Evolutionary conservation across 2,329 filamentous ascomycete genomes (phyloP), one percentile per base, ranked within the genome.

Genomic region (Gnomoniopsis sp.): DNA sequence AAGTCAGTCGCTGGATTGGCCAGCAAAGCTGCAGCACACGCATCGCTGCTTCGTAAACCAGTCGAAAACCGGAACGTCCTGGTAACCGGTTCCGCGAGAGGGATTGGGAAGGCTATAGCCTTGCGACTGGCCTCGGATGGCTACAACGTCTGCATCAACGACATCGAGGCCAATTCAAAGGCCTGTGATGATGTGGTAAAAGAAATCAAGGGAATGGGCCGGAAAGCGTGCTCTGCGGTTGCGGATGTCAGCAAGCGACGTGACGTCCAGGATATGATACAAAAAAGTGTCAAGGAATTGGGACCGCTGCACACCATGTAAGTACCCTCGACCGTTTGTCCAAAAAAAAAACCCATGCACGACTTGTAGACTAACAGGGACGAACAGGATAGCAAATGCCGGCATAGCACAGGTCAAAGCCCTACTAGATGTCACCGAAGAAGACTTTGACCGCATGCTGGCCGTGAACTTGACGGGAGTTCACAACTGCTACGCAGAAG

Each of bases 111-210:
- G 65, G 79, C 83, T 21, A 86, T 88, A 55, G 86, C 85, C 19
- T 72, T 87, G 8, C 83, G 86, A 2, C 77, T 89, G 17, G 86
- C 86, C 6, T 72, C 76, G 22, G 87, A 89, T 62, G 86, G 86
- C 55, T 89, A 88, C 71, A 77, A 85, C 63, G 75, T 90, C 52
- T 87, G 84, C 66, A 74, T 89, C 63, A 88, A 88, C 67, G 86
- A 89, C 63, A 73, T 88, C 17, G 63, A 74, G 30, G 74, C 79
- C 15, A 83, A 87, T 62, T 70, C 78, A 53, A 64, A 76, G 3
- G 78, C 74, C 1, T 81, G 83, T 60, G 78, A 86, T 53, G 75
- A 80, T 22, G 75, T 79, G 0, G 81, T 79, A 11, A 71, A 77
- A 21, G 77, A 86, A 62, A 84, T 88, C 55, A 70, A 78, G 56